phyloP scores from a whole-genome alignment of 495 filamentous ascomycete genomes.

The Talaromyces borbonicus region DNA sequence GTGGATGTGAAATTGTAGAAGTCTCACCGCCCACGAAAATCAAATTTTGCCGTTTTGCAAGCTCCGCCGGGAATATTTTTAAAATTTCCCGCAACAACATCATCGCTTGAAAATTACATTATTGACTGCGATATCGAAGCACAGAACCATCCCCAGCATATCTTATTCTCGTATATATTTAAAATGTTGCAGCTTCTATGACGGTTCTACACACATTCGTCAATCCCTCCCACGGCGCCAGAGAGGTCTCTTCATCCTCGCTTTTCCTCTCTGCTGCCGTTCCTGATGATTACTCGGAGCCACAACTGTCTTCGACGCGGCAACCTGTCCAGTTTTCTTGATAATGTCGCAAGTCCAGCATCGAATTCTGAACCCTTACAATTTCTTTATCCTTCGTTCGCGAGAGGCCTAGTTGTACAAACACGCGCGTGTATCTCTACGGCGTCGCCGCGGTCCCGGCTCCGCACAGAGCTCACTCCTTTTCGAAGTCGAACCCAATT shows the following conservation, averaged over 20 bases:
- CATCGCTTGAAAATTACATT: background rate
- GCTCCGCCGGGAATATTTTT: conserved; percentile 1
- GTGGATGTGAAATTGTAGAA: conserved; percentile 11
- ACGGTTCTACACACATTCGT: background rate
- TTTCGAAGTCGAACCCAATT: background rate
- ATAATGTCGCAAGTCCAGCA: conserved; percentile 25
- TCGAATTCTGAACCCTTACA: conserved; percentile 32
- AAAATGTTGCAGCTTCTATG: background rate
- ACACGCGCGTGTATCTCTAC: conserved; percentile 13
- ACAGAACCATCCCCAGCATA: background rate
- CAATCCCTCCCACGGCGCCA: background rate
- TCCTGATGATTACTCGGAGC: conserved; percentile 34
- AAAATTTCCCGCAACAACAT: conserved; percentile 2
- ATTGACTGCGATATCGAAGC: too few species aligned
- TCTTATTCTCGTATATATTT: background rate
- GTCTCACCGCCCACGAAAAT: conserved; percentile 18
- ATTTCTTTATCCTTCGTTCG: conserved; percentile 37
- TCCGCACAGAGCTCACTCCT: background rate
- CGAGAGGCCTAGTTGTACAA: background rate
- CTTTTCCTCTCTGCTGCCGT: conserved; percentile 11
- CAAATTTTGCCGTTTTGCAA: background rate
- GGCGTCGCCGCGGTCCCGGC: background rate
- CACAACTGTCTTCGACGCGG: conserved; percentile 32
- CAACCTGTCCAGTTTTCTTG: conserved; percentile 26
- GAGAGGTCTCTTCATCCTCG: conserved; percentile 6